phyloP scores from a whole-genome alignment of 164 flowering plant genomes.

The Hamamelis virginiana region DNA sequence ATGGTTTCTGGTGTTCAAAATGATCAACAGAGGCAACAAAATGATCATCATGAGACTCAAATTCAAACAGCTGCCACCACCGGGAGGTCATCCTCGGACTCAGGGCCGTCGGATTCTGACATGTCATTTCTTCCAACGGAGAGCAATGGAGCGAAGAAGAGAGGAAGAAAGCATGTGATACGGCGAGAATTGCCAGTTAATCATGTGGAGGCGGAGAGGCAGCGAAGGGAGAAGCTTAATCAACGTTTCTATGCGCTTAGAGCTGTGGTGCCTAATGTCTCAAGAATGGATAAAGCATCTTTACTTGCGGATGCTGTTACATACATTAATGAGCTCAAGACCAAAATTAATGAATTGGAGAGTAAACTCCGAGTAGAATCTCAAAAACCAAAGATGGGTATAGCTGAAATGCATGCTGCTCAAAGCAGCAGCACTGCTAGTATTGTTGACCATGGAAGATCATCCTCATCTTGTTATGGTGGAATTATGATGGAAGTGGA shows the following conservation, averaged over 20 bases:
- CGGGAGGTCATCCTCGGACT: slow-evolving; percentile 9
- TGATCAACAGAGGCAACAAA: not conserved
- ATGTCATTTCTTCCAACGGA: not conserved
- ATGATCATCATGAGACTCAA: not conserved
- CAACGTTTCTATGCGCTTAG: slow-evolving; percentile 40
- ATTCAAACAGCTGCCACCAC: not conserved
- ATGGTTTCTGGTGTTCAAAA: not conserved
- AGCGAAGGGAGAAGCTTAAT: slow-evolving; percentile 41
- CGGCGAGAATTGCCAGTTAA: slow-evolving; percentile 17
- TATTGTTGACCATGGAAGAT: not conserved
- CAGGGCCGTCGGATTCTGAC: slow-evolving; percentile 17
- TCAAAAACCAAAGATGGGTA: not conserved
- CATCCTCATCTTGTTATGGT: not conserved
- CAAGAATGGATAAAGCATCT: slow-evolving; percentile 50
- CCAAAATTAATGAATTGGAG: slow-evolving; percentile 15
- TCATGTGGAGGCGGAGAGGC: slow-evolving; percentile 49
- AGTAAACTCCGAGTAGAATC: not conserved
- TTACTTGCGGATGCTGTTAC: slow-evolving; percentile 29
- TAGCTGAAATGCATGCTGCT: not conserved
- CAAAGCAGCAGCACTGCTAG: not conserved
- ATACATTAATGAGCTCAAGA: slow-evolving; percentile 32
- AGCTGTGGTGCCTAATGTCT: slow-evolving; percentile 43
- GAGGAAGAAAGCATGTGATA: slow-evolving; percentile 17
- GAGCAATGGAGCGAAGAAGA: slow-evolving; percentile 5
- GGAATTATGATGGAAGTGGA: slow-evolving; percentile 38